Base-by-base conservation (phyloP, 352 stramenopile genomes). In the Elongisporangium prolatum region DNA sequence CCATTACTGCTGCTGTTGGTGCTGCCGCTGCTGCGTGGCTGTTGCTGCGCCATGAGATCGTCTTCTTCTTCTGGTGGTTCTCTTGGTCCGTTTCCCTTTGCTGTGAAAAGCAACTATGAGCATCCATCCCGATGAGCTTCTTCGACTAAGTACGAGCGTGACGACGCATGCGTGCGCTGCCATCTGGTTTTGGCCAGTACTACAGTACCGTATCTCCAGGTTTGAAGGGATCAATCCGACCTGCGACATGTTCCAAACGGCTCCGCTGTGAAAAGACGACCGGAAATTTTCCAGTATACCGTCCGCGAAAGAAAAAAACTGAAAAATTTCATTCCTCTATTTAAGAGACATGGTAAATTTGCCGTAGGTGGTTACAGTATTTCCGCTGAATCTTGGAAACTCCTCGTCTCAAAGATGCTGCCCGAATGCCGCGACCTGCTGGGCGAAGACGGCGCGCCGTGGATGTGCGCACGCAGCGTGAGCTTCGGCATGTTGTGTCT, bases 401-500 rank as follows among this genome's bases (percentile, higher is more conserved):
- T 38, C 28, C 28, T 38, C 28, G 28, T 38, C 28, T 52, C 38
- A 18, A 69, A 75, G 68, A 38, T 82, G 67, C 68, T 84, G n/a
- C 77, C 74, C 4, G 73, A 88, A 59, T 88, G 77, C 68, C 67
- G 67, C 64, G 68, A 70, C 4, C 54, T 85, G 20, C 72, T 80
- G 49, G 25, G 60, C 21, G 64, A 63, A 37, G 71, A 62, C 28
- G 61, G 69, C 21, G 59, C 70, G 14, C 53, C 74, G 64, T 77
- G 82, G 64, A 63, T 77, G 44, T 89, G 81, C 60, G 70, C 73
- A 54, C 78, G 81, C 51, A 88, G 81, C 57, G 57, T 91, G 38
- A 84, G 62, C 40, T 79, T 91, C 54, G 81, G 81, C 50, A 65
- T 49, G 34, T 71, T 84, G 52, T 86, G 76, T 22, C 67, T 89